A percentile compares a stretch with the other conserved stretches of the same genome.
These are phyloP conservation scores for Cladosporium sp. DNA, from an alignment of 2,329 filamentous ascomycete genomes.

Conservation along the genomic window DNA sequence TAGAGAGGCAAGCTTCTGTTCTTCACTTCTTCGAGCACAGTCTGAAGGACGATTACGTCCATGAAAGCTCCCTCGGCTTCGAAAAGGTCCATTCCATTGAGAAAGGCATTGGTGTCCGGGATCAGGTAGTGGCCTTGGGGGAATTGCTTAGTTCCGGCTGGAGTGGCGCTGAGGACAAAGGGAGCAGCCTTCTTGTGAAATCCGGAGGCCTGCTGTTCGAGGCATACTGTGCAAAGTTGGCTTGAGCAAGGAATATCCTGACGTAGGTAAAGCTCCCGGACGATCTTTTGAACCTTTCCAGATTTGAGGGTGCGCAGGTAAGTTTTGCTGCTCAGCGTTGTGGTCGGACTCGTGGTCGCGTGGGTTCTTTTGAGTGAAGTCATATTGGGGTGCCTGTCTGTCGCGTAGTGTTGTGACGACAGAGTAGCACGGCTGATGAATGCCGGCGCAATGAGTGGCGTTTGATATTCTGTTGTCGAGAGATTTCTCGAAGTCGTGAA, in stretches of 20 bases:
- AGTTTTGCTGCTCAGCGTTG: constrained; percentile 79
- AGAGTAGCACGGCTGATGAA: background rate
- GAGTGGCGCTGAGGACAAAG: constrained; percentile 84
- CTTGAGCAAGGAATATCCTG: constrained; percentile 98
- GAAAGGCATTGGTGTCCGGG: constrained; percentile 91
- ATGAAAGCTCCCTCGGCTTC: constrained; percentile 89
- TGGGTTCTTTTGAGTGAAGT: constrained; percentile 59
- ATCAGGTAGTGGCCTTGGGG: constrained; percentile 89
- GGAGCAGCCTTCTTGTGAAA: constrained; percentile 72
- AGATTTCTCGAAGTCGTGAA: constrained; percentile 7
- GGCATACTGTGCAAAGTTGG: constrained; percentile 74
- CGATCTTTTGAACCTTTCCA: constrained; percentile 98
- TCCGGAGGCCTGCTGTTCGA: constrained; percentile 61
- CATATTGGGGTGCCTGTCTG: constrained; percentile 36
- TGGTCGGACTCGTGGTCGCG: constrained; percentile 59
- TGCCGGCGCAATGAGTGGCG: background rate
- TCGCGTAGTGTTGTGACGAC: background rate
- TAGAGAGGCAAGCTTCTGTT: constrained; percentile 92
- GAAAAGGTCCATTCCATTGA: constrained; percentile 95
- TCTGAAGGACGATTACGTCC: constrained; percentile 95
- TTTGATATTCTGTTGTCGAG: constrained; percentile 1
- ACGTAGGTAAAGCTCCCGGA: constrained; percentile 90
- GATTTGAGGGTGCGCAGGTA: constrained; percentile 92
- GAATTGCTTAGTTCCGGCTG: constrained; percentile 76
- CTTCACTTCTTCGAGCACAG: constrained; percentile 90